These are phyloP conservation scores for Trichothecium sympodiale DNA, from an alignment of 2,329 filamentous ascomycete species.

Conservation along the genomic window DNA sequence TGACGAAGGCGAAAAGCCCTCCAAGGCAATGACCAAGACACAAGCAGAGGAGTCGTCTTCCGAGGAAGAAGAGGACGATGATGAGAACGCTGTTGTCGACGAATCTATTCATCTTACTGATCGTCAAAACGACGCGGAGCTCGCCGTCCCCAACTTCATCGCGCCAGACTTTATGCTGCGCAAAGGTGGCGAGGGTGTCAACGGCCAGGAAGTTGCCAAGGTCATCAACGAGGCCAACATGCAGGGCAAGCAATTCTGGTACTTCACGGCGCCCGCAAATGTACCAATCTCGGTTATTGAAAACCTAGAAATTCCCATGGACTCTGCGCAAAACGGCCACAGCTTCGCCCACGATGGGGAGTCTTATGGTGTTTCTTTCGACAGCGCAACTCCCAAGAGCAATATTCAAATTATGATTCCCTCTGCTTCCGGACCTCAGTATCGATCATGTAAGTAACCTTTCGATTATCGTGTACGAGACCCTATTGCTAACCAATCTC, in stretches of 20 bases:
- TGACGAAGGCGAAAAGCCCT: conserved; percentile 6
- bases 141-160: conserved; percentile 33
- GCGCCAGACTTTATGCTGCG: conserved; percentile 43
- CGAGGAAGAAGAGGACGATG: conserved; percentile 14
- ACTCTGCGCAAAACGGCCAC: conserved; percentile 39
- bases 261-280: conserved; percentile 62
- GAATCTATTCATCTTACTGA: conserved; percentile 28
- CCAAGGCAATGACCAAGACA: conserved; percentile 7
- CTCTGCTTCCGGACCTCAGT: conserved; percentile 40
- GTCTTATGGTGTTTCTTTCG: conserved; percentile 49
- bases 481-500: conserved; percentile 3
- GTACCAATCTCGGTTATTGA: conserved; percentile 58
- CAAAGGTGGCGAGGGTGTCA: conserved; percentile 27
- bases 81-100: conserved; percentile 16
- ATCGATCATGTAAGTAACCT: conserved; percentile 36
- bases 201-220: conserved; percentile 34
- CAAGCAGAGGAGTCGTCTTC: neutral
- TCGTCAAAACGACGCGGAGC: conserved; percentile 16
- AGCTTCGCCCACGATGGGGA: conserved; percentile 53
- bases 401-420: conserved; percentile 52
- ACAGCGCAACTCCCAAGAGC: conserved; percentile 35
- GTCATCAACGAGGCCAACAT: conserved; percentile 48
- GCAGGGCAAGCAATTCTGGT: conserved; percentile 67
- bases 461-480: neutral
- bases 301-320: conserved; percentile 49